These are phyloP conservation scores for Sordariomycetes sp. DNA, from an alignment of 2,329 filamentous ascomycete species.

Conservation along the genomic window DNA sequence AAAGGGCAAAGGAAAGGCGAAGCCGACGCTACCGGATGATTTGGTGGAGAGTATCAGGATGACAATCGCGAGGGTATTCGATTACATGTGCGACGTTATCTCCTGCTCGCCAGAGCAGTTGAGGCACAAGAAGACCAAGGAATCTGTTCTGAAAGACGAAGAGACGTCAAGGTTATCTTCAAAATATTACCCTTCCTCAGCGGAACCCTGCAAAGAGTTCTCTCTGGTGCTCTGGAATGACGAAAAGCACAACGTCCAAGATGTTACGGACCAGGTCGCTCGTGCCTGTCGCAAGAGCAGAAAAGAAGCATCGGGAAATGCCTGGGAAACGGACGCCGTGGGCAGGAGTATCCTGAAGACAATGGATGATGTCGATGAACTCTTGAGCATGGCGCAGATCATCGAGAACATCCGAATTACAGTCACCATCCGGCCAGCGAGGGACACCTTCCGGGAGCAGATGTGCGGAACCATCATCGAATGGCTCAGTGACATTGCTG, in stretches of 20 bases:
- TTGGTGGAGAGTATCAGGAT: conserved; percentile 69
- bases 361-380: conserved; percentile 57
- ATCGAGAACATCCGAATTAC: conserved; percentile 96
- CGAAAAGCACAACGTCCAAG: conserved; percentile 91
- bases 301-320: conserved; percentile 61
- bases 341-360: conserved; percentile 81
- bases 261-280: conserved; percentile 84
- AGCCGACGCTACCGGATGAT: conserved; percentile 59
- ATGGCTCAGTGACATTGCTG: conserved; percentile 89
- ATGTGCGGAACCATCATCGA: conserved; percentile 98
- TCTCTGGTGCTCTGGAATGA: conserved; percentile 93
- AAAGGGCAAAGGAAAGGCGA: conserved; percentile 54
- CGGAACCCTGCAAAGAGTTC: conserved; percentile 49
- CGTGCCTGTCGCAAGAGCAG: conserved; percentile 72
- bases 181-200: conserved; percentile 55
- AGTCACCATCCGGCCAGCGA: conserved; percentile 83
- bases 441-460: conserved; percentile 93
- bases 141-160: conserved; percentile 77
- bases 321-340: conserved; percentile 81
- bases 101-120: conserved; percentile 97
- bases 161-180: conserved; percentile 65
- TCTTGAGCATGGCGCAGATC: conserved; percentile 72
- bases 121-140: conserved; percentile 72
- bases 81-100: conserved; percentile 96
- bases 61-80: conserved; percentile 77